Base-by-base conservation (phyloP, 768 basidiomycete species). In the Xerocomus potaroensis region DNA sequence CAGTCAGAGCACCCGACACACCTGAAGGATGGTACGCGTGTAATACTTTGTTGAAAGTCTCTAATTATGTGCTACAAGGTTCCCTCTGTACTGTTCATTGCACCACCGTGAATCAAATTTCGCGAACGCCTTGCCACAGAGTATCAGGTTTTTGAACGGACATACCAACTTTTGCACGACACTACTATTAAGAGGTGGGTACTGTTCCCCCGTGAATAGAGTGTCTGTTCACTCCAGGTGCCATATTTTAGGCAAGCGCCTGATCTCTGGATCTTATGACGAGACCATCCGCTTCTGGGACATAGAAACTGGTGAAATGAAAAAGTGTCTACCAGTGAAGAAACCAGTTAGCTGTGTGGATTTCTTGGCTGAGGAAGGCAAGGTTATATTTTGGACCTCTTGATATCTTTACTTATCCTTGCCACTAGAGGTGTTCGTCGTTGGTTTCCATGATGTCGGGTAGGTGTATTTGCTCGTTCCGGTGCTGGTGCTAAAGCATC, bases 211-310 rank as follows among this genome's bases (percentile, higher is more conserved):
- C 8, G 23, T 23, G 22, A 14, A 6, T 4, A 8, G n/a, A 4
- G 12, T 15, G 14, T 29, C 22, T 2, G 22, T 39, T 44, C 30
- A 54, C 22, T 44, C 12, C 2, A 1, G 1, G 14, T 30, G 1
- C n/a, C 37, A 21, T 37, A 6, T 27, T 34, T 41, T 47, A 64
- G 88, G 87, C 15, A 85, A 91, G 57, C 73, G 85, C 8, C 71
- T 95, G 33, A 90, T 95, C 53, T 91, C 87, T 53, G 92, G 92
- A 14, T 88, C 86, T 22, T 92, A 93, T 59, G 91, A 94, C 46
- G 91, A 92, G 64, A 91, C 87, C 1, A 93, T 95, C 50, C 76
- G 91, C 11, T 89, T 95, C 66, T 95, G 91, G 92, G 87, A 93
- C 61, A 76, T 95, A 18, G 75, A 73, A 43, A 78, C 75, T 0